Percentiles rank a stretch among this genome's conserved stretches.
phyloP scores from a whole-genome alignment of 345 rosid genomes.

The Euclidium syriacum region DNA sequence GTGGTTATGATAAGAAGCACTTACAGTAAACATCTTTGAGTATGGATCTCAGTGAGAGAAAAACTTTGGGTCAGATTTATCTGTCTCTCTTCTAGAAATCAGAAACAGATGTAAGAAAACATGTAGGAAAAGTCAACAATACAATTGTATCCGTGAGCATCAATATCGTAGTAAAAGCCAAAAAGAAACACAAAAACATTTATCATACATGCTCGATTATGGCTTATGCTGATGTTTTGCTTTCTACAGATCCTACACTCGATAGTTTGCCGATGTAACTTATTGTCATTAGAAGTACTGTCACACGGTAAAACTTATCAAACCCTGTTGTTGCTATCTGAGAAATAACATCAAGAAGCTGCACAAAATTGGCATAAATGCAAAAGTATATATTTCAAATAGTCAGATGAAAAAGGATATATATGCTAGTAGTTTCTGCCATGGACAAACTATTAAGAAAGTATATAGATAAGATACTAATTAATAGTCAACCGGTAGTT shows the following conservation, averaged over 20 bases:
- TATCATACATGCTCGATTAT: constrained; percentile 65
- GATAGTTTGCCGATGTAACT: constrained; percentile 80
- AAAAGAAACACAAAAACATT: constrained; percentile 16
- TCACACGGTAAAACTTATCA: constrained; percentile 97
- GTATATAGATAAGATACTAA: constrained; percentile 6
- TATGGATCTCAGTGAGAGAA: no score
- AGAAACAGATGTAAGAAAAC: constrained; percentile 86
- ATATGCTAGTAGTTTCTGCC: constrained; percentile 12
- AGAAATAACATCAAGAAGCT: constrained; percentile 99
- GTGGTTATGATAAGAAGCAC: no score
- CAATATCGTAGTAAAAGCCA: constrained; percentile 26
- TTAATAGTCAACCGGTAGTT: constrained; percentile 22
- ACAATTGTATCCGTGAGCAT: constrained; percentile 50
- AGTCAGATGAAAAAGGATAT: constrained; percentile 16
- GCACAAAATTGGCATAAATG: constrained; percentile 33
- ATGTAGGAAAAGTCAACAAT: constrained; percentile 98
- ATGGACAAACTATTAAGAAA: constrained; percentile 13
- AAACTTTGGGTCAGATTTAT: no score
- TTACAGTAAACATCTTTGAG: no score
- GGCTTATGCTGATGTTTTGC: constrained; percentile 79
- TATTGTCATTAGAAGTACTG: constrained; percentile 92
- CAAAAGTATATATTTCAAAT: constrained; percentile 27
- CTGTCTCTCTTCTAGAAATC: no score
- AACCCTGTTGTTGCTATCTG: constrained; percentile 95
- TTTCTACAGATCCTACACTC: constrained; percentile 79